Evolutionary conservation across 164 flowering plant species (phyloP).

Genomic region (Houttuynia cordata): DNA sequence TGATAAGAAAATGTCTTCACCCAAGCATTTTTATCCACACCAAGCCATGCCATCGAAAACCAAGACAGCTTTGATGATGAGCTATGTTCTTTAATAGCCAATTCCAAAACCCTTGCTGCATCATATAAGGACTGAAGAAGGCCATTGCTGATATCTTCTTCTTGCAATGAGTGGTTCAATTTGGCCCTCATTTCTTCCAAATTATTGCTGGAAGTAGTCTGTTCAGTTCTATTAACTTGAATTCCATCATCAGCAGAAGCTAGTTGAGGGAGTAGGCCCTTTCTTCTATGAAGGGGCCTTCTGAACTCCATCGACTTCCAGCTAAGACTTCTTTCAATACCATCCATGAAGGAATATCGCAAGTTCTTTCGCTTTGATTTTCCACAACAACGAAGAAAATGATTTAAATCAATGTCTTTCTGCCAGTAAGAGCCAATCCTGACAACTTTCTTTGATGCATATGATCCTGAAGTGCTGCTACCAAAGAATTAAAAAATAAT

Average conservation of each 20-base stretch:
- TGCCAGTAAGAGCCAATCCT: slow-evolving; percentile 19
- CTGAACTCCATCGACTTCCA: slow-evolving; percentile 15
- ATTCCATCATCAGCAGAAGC: slow-evolving; percentile 82
- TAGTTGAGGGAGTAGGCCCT: slow-evolving; percentile 14
- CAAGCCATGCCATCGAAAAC: slow-evolving; percentile 91
- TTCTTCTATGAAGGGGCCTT: slow-evolving; percentile 22
- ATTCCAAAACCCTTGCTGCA: slow-evolving; percentile 85
- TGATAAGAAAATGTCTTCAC: slow-evolving; percentile 79
- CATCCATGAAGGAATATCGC: slow-evolving; percentile 42
- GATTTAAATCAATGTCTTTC: slow-evolving; percentile 23
- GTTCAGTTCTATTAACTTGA: slow-evolving; percentile 61
- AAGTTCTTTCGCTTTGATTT: slow-evolving; percentile 27
- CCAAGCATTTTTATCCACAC: slow-evolving; percentile 80
- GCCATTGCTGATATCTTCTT: slow-evolving; percentile 51
- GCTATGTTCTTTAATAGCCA: slow-evolving; percentile 56
- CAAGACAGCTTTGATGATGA: slow-evolving; percentile 42
- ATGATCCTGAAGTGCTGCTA: slow-evolving; percentile 50
- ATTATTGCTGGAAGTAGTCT: slow-evolving; percentile 31
- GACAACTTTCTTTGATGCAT: slow-evolving; percentile 24
- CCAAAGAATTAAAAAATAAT: not conserved
- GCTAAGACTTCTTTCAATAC: slow-evolving; percentile 13
- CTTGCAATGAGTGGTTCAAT: slow-evolving; percentile 48
- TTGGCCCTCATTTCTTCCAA: slow-evolving; percentile 61
- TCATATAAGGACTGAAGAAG: slow-evolving; percentile 80
- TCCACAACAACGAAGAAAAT: slow-evolving; percentile 20